A percentile compares a stretch with the other conserved stretches of the same genome.
Evolutionary conservation across 371 early-diverging fungal genomes (phyloP).

Genomic region (Syncephalastrum monosporum): DNA sequence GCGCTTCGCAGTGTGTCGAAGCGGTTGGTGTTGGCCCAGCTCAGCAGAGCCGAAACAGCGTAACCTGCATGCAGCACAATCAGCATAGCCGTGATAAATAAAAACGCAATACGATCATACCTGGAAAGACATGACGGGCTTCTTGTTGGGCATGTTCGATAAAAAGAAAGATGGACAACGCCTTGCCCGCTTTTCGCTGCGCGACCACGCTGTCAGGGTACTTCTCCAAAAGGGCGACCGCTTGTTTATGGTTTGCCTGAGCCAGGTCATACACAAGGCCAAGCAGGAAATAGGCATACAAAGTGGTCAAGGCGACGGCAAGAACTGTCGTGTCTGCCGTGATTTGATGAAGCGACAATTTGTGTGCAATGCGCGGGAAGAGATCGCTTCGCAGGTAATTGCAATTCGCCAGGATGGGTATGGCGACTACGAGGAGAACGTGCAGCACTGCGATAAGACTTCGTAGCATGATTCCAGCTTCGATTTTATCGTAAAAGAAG

Average conservation of each 20-base stretch:
- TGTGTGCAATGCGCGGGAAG: conserved; percentile 2
- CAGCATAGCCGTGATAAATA: neutral
- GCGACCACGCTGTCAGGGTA: too few species aligned
- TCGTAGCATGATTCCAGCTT: too few species aligned
- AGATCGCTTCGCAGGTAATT: conserved; percentile 12
- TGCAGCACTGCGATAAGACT: neutral
- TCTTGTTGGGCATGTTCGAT: conserved; percentile 1
- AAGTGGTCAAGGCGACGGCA: conserved; percentile 8
- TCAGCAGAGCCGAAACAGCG: conserved; percentile 15
- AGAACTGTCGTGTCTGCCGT: conserved; percentile 9
- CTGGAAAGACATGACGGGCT: conserved; percentile 15
- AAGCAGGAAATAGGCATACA: conserved; percentile 8
- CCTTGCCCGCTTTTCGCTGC: too few species aligned
- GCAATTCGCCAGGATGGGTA: conserved; percentile 10
- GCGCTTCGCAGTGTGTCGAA: conserved; percentile 20
- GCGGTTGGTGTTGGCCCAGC: conserved; percentile 23
- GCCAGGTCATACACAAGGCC: neutral
- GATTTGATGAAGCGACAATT: conserved; percentile 1
- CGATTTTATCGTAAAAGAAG: too few species aligned
- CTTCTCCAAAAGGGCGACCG: neutral
- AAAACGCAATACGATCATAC: conserved; percentile 5
- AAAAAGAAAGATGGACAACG: too few species aligned
- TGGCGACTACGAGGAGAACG: neutral
- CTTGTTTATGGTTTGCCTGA: neutral
- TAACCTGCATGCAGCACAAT: conserved; percentile 7